Evolutionary conservation across 306 rosid species (phyloP), one percentile per base, ranked within the genome.

Genomic region (Quillaja saponaria): DNA sequence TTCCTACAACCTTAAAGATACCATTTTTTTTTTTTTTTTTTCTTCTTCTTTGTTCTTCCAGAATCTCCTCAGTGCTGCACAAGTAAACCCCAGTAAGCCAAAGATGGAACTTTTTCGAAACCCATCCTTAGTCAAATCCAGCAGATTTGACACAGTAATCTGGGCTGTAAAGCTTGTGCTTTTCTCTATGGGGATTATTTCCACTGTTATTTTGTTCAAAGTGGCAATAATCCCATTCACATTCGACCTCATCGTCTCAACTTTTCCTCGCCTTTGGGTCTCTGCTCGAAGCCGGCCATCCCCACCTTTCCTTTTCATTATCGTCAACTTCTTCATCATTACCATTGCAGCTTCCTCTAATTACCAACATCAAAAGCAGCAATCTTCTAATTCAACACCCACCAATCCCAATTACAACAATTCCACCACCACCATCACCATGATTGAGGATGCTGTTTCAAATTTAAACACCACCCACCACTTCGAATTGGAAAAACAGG

Each of bases 281-380:
- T 85, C 85, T 19, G 64, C 82, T 49, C 66, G 71, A 68, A 76
- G 67, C 80, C 72, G 71, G 65, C 45, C 82, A 13, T 82, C 97
- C 15, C 84, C 84, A 0, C 80, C 81, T 10, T 91, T 73, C 55
- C 50, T 88, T 60, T 88, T 68, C 58, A 47, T 91, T 63, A 63
- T 80, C 51, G 68, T 91, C 79, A 82, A 88, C 78, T 84, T 84
- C 78, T 78, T 91, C 79, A 91, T 91, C 82, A 17, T 86, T 73
- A 73, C 78, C 82, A 86, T 85, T 76, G 85, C 68, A 13, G 82
- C 73, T 14, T 78, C 90, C 61, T 87, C 91, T 68, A 6, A 56
- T 63, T 77, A 71, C 67, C 75, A 64, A 31, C 75, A 47, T 65
- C 76, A 48, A 63, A 74, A 34, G 54, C 63, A 52, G 21, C 13